Percentiles rank a stretch among this genome's conserved stretches.
Conservation (phyloP, 129 eudicot genomes). For the carrot (Daucus carota) region DNA sequence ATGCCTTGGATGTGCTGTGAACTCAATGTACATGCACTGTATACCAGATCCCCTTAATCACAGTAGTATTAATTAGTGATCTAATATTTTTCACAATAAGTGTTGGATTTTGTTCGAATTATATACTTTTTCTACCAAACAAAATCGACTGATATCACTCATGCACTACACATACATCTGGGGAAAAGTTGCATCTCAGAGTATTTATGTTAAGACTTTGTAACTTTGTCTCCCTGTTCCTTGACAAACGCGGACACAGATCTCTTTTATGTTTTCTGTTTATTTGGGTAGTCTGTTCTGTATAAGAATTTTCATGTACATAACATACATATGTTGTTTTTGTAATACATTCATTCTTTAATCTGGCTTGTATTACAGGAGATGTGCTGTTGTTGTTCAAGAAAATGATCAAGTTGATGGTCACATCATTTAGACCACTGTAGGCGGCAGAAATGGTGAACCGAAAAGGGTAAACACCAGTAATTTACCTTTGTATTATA, state of each 20-base stretch:
- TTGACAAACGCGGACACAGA: background rate
- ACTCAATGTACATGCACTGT: no score
- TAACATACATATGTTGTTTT: background rate
- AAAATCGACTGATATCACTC: no score
- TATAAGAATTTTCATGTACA: background rate
- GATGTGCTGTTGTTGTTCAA: constrained; percentile 31
- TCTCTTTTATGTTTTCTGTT: background rate
- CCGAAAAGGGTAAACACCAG: constrained; percentile 39
- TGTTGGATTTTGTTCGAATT: no score
- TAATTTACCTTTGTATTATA: background rate
- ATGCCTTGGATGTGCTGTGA: no score
- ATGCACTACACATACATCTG: no score
- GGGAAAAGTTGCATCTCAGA: no score
- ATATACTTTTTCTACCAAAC: no score
- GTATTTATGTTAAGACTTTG: background rate
- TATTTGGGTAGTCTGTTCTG: background rate
- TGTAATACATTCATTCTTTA: background rate
- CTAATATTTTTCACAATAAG: no score
- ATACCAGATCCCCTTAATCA: no score
- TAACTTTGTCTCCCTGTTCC: background rate
- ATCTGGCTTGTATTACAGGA: constrained; percentile 26
- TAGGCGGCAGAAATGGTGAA: constrained; percentile 57
- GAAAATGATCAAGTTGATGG: constrained; percentile 51
- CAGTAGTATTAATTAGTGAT: no score
- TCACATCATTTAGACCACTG: constrained; percentile 53